Evolutionary conservation across 495 filamentous ascomycete genomes (phyloP).

Genomic region (Penicillium pancosmium): DNA sequence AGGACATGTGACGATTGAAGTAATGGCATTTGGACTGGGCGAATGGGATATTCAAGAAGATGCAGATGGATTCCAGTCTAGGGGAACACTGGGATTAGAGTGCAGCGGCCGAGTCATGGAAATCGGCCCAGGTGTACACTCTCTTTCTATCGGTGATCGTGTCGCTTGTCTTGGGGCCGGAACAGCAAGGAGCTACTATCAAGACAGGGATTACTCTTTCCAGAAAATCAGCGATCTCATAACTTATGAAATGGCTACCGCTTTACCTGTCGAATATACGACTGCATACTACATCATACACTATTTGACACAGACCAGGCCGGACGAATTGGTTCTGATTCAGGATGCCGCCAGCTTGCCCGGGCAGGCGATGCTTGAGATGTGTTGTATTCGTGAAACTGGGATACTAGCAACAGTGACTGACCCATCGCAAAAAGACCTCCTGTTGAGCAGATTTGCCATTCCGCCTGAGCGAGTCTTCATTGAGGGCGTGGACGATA

Average conservation of each 20-base stretch:
- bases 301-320: slow-evolving; percentile 6
- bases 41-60: slow-evolving; percentile 37
- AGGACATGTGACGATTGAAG: slow-evolving; percentile 32
- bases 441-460: slow-evolving; percentile 1
- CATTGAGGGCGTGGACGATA: slow-evolving; percentile 3
- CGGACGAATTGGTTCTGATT: slow-evolving; percentile 7
- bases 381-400: slow-evolving; percentile 1
- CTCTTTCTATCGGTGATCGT: slow-evolving; percentile 47
- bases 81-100: slow-evolving; percentile 40
- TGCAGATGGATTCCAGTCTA: slow-evolving; percentile 22
- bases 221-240: slow-evolving; percentile 21
- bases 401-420: slow-evolving; percentile 8
- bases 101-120: slow-evolving; percentile 46
- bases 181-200: slow-evolving; percentile 22
- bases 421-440: not conserved
- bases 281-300: slow-evolving; percentile 15
- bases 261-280: slow-evolving; percentile 17
- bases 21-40: slow-evolving; percentile 41
- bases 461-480: slow-evolving; percentile 9
- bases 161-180: slow-evolving; percentile 40
- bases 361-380: slow-evolving; percentile 19
- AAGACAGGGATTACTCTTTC: slow-evolving; percentile 18
- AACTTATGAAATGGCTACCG: slow-evolving; percentile 17
- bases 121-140: slow-evolving; percentile 27
- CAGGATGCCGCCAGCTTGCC: slow-evolving; percentile 12